phyloP scores from a whole-genome alignment of 164 flowering plant species.

The Magnolia changhungtana region DNA sequence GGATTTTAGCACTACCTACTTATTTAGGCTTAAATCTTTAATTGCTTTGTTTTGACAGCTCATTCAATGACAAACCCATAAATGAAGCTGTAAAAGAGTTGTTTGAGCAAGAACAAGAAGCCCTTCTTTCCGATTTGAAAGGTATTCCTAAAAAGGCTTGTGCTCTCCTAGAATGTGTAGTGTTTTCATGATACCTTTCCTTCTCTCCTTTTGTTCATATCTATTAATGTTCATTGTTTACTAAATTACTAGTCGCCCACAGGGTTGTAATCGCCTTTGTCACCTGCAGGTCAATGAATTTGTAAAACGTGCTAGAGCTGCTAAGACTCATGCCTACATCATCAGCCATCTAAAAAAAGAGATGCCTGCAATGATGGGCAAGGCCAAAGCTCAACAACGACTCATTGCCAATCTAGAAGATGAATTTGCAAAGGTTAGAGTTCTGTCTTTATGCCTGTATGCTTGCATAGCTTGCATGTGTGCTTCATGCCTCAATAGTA shows the following conservation, averaged over 20 bases:
- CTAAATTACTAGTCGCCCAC: not conserved
- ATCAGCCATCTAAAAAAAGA: slow-evolving; percentile 89
- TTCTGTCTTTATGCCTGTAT: slow-evolving; percentile 4
- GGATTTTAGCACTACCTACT: too few species aligned
- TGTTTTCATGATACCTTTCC: not conserved
- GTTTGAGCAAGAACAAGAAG: slow-evolving; percentile 90
- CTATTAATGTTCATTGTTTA: not conserved
- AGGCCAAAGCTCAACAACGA: slow-evolving; percentile 80
- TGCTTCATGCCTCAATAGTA: too few species aligned
- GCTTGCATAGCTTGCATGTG: not conserved
- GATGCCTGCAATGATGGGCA: slow-evolving; percentile 97
- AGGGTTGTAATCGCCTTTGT: not conserved
- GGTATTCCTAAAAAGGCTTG: slow-evolving; percentile 97
- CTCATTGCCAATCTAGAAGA: slow-evolving; percentile 78
- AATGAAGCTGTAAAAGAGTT: slow-evolving; percentile 68
- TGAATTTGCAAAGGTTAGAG: slow-evolving; percentile 73
- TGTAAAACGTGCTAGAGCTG: slow-evolving; percentile 98
- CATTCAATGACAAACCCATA: slow-evolving; percentile 93
- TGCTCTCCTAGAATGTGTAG: slow-evolving; percentile 76
- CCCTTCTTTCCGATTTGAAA: slow-evolving; percentile 84
- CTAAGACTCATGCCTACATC: slow-evolving; percentile 92
- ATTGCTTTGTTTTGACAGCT: slow-evolving; percentile 40
- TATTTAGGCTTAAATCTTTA: not conserved
- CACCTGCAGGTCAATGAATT: slow-evolving; percentile 80
- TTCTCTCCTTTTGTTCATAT: not conserved